Base-by-base conservation (phyloP, 2,329 filamentous ascomycete genomes). In the Cladorrhinum sp. region DNA sequence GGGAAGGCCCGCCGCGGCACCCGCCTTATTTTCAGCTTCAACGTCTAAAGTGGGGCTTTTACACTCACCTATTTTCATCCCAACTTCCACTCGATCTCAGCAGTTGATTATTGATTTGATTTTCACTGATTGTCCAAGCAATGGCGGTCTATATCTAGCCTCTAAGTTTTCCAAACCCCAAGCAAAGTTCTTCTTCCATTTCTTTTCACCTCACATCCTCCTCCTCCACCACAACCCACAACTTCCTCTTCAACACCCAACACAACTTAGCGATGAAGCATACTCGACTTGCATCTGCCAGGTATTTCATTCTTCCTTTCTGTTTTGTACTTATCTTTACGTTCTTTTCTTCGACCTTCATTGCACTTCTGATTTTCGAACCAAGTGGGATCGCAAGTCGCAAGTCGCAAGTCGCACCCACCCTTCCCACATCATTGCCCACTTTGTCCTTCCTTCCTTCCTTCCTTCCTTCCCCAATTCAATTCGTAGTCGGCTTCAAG, bases 11-110 rank as follows among this genome's bases (percentile, higher is more conserved):
- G 51, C 51, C 16, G 51, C 38, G 51, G 27, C 18, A 36, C 29
- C 29, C 13, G n/a, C 27, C 51, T 54, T 36, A 54, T 22, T 23
- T 41, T 54, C 51, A 54, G 51, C 51, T 38, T 10, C 51, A 54
- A 16, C 51, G 29, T 23, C 20, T 2, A 38, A 38, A 8, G 36
- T 24, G 29, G 23, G 23, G 51, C 32, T 13, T 2, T n/a, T 3
- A 9, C 16, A 4, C 32, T 36, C 32, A 36, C 32, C 16, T 36
- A 36, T 16, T 10, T 36, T 36, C 20, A 25, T 50, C 49, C 10
- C 20, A 16, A 29, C 50, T 52, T 52, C 18, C 49, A 50, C n/a
- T n/a, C n/a, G n/a, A n/a, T n/a, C n/a, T n/a, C n/a, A n/a, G n/a
- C n/a, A n/a, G n/a, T n/a, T n/a, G n/a, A n/a, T n/a, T n/a, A n/a